phyloP scores from a whole-genome alignment of 805 yeast species.

The Ogataea nonfermentans region DNA sequence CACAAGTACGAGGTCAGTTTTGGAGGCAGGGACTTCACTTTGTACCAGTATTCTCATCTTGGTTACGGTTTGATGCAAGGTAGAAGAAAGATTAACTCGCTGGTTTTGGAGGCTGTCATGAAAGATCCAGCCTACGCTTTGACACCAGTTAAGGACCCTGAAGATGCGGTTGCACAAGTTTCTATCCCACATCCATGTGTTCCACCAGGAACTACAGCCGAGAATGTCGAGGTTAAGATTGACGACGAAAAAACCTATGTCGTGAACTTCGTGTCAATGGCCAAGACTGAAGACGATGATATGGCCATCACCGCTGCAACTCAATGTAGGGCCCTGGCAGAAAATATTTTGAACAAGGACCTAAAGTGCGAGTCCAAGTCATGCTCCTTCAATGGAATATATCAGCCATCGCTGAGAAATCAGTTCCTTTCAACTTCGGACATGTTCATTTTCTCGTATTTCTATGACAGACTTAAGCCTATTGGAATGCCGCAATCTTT shows the following conservation, averaged over 20 bases:
- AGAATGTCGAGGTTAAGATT: constrained; percentile 58
- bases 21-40: constrained; percentile 74
- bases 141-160: constrained; percentile 30
- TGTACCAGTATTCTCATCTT: constrained; percentile 92
- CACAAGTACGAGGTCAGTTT: constrained; percentile 78
- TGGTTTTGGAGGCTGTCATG: constrained; percentile 44
- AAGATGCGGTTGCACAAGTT: constrained; percentile 41
- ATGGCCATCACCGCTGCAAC: constrained; percentile 54
- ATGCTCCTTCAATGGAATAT: constrained; percentile 95
- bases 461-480: constrained; percentile 92
- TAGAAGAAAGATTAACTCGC: constrained; percentile 71
- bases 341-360: constrained; percentile 79
- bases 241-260: constrained; percentile 34
- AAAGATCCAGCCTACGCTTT: constrained; percentile 29
- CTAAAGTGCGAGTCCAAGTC: constrained; percentile 70
- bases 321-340: constrained; percentile 86
- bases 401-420: constrained; percentile 85
- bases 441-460: constrained; percentile 87
- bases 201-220: constrained; percentile 70
- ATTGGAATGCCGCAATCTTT: constrained; percentile 92
- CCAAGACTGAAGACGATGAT: constrained; percentile 27
- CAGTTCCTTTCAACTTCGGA: constrained; percentile 75
- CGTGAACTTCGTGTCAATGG: constrained; percentile 35
- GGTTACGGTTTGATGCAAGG: constrained; percentile 97
- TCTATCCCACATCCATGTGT: constrained; percentile 78